phyloP scores from a whole-genome alignment of 345 rosid genomes.

The Eucalyptus erythrocorys region DNA sequence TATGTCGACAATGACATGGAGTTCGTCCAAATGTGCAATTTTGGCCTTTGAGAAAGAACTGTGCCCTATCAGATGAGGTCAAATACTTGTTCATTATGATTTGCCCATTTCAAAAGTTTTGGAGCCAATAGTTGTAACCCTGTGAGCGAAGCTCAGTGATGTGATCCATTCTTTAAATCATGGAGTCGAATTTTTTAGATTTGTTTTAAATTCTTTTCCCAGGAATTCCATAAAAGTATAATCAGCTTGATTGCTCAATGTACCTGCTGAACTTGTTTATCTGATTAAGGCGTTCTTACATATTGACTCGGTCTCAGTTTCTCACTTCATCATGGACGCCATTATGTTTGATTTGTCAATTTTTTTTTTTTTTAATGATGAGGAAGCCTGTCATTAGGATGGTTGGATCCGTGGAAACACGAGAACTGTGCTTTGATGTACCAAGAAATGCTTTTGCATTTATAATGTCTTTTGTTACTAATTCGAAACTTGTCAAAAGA shows the following conservation, averaged over 20 bases:
- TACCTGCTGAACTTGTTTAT: background rate
- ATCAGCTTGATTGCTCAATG: conserved; percentile 6
- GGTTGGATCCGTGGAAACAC: background rate
- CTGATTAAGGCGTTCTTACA: background rate
- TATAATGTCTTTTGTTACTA: background rate
- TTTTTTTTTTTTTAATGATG: background rate
- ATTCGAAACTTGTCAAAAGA: background rate
- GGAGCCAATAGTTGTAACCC: conserved; percentile 4
- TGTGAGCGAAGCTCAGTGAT: conserved; percentile 2
- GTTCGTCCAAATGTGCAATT: conserved; percentile 73
- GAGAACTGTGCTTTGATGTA: background rate
- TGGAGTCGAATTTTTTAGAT: background rate
- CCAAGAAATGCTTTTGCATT: background rate
- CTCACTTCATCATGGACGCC: background rate
- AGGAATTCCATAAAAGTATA: conserved; percentile 1
- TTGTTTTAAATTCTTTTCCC: background rate
- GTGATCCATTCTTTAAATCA: background rate
- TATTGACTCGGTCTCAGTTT: background rate
- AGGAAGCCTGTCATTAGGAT: background rate
- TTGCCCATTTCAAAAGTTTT: conserved; percentile 1
- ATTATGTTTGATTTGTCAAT: background rate
- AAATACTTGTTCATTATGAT: conserved; percentile 16
- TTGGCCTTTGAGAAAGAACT: conserved; percentile 50
- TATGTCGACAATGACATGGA: conserved; percentile 78
- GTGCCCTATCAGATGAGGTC: background rate